These are phyloP conservation scores for Talaromyces islandicus DNA, from an alignment of 2,329 filamentous ascomycete genomes.

Conservation along the genomic window DNA sequence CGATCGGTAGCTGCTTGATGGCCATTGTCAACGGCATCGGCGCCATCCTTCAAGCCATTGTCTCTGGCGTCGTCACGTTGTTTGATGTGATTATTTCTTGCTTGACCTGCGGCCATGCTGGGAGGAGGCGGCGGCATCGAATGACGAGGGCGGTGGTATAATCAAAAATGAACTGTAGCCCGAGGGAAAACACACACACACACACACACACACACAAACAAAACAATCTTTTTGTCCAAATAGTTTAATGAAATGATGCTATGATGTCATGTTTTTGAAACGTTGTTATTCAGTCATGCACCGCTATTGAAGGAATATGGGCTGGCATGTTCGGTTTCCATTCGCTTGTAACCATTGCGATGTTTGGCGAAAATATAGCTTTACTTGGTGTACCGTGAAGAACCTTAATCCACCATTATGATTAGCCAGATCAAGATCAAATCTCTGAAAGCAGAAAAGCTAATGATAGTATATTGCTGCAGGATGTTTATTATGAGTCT, in stretches of 20 bases:
- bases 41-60: slow-evolving; percentile 58
- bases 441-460: no score
- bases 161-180: background rate
- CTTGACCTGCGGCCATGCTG: slow-evolving; percentile 44
- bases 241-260: background rate
- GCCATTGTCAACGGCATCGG: slow-evolving; percentile 63
- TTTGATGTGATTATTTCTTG: slow-evolving; percentile 62
- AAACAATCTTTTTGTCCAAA: background rate
- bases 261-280: background rate
- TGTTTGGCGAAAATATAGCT: no score
- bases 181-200: no score
- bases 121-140: slow-evolving; percentile 8
- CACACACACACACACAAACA: no score
- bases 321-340: background rate
- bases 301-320: background rate
- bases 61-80: slow-evolving; percentile 60
- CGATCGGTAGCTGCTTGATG: slow-evolving; percentile 63
- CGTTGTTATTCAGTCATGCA: background rate
- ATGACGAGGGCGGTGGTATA: background rate
- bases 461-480: no score
- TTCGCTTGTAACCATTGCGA: background rate
- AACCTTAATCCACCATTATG: no score
- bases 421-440: no score
- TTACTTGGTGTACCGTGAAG: no score
- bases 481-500: no score